Conservation (phyloP, 2,329 filamentous ascomycete species). For the Fusarium buharicum region DNA sequence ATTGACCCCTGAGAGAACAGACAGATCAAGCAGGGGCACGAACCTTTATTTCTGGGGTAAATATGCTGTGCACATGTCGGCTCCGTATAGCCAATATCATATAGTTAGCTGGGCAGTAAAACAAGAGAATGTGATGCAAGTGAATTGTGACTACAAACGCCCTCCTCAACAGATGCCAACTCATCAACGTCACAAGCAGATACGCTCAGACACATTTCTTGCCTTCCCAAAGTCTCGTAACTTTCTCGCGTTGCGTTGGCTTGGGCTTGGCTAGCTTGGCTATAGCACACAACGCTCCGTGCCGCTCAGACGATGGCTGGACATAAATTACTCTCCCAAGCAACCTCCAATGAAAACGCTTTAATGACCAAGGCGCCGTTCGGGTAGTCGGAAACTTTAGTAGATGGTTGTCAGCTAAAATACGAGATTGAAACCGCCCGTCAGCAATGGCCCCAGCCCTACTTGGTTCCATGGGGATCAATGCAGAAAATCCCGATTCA, state of each 20-base stretch:
- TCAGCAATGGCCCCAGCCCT: conserved; percentile 14
- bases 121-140: not conserved
- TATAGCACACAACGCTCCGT: not conserved
- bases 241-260: not conserved
- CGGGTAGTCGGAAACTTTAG: conserved; percentile 24
- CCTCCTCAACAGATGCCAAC: not conserved
- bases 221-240: conserved; percentile 1
- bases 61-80: not conserved
- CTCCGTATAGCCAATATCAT: too few relatives aligned
- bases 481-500: conserved; percentile 14
- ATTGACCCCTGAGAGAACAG: not conserved
- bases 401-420: conserved; percentile 11
- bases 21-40: not conserved
- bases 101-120: not conserved
- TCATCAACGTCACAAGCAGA: not conserved
- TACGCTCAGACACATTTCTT: not conserved
- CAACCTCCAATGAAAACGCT: not conserved
- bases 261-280: not conserved
- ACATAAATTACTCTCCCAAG: not conserved
- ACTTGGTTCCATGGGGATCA: not conserved
- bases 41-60: conserved; percentile 18
- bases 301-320: not conserved
- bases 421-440: conserved; percentile 33
- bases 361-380: conserved; percentile 4
- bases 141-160: not conserved